Evolutionary conservation across 1,139 yeast genomes (phyloP), one percentile per base, ranked within the genome.

Genomic region (Barnettozyma hawaiiensis): DNA sequence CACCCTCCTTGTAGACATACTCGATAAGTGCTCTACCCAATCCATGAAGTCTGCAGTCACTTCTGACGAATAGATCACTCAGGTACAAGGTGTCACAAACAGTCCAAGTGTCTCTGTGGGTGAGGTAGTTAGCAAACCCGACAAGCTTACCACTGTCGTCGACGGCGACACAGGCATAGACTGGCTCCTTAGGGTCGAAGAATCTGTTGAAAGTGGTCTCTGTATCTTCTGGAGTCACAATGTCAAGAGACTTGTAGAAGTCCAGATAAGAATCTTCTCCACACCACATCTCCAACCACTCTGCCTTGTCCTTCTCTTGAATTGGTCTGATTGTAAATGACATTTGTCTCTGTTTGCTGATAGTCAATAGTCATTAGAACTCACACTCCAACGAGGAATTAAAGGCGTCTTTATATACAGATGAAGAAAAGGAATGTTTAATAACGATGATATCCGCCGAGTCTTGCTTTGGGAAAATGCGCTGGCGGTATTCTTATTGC

Each of bases 41-140:
- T n/a, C 29, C 29, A 26, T 26, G 29, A 26, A 26, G 29, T 26
- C 29, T 26, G 29, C 16, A 26, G 29, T n/a, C 16, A 10, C 16
- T 26, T 39, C 41, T 39, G 20, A 39, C 41, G 14, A 39, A 39
- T 18, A 39, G 15, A 15, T 39, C 41, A 27, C 32, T 39, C 33
- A 39, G 27, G 33, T 39, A 39, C 36, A 39, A 32, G 37, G 27
- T 32, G 32, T 39, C 37, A 11, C 16, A 15, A 26, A 39, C 14
- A 7, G 41, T 39, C 41, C 41, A 39, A 14, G 41, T 39, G 21
- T 39, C 34, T 39, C 41, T 39, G 20, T 39, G 41, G 9, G 41
- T 39, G 11, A 39, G 37, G 28, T 39, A 39, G 32, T 31, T 31
- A 7, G 41, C 41, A 32, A 39, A 39, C 14, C 41, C 41, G 21